Percentiles rank a stretch among this genome's conserved stretches.
These are phyloP conservation scores for Podila minutissima DNA, from an alignment of 192 early-diverging fungal genomes.

Conservation along the genomic window DNA sequence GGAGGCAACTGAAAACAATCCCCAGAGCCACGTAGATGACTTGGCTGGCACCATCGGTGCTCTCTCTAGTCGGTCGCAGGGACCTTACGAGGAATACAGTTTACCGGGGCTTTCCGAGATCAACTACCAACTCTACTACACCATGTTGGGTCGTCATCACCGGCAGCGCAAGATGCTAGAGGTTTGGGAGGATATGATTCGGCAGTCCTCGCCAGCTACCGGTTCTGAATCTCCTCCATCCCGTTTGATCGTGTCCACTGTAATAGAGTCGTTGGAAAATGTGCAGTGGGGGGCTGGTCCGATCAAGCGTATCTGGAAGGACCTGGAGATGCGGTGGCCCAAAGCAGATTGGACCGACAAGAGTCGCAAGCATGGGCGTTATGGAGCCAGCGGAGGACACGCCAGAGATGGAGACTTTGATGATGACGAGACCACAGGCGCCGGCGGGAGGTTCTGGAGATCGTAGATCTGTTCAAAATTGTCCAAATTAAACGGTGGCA, in stretches of 20 bases:
- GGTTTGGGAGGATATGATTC: conserved; percentile 45
- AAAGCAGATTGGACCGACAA: conserved; percentile 8
- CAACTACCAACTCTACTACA: conserved; percentile 35
- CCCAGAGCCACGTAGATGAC: background rate
- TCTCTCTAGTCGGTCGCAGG: background rate
- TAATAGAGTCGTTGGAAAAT: conserved; percentile 38
- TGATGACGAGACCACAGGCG: conserved; percentile 20
- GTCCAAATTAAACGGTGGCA: too few relatives aligned
- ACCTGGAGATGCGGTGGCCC: conserved; percentile 27
- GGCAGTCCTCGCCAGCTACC: background rate
- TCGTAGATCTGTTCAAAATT: background rate
- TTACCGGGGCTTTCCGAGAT: conserved; percentile 7
- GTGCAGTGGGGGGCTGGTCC: conserved; percentile 42
- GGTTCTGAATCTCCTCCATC: conserved; percentile 12
- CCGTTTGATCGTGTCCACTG: conserved; percentile 9
- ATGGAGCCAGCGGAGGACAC: background rate
- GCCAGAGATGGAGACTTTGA: background rate
- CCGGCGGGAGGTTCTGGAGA: conserved; percentile 45
- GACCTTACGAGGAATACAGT: background rate
- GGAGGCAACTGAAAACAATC: too few relatives aligned
- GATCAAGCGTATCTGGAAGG: conserved; percentile 18
- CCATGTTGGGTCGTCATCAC: conserved; percentile 39
- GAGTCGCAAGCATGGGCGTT: background rate
- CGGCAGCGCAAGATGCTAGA: conserved; percentile 35
- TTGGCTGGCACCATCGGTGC: background rate